Evolutionary conservation across 2,329 filamentous ascomycete genomes (phyloP).

Genomic region (Neurospora sp.): DNA sequence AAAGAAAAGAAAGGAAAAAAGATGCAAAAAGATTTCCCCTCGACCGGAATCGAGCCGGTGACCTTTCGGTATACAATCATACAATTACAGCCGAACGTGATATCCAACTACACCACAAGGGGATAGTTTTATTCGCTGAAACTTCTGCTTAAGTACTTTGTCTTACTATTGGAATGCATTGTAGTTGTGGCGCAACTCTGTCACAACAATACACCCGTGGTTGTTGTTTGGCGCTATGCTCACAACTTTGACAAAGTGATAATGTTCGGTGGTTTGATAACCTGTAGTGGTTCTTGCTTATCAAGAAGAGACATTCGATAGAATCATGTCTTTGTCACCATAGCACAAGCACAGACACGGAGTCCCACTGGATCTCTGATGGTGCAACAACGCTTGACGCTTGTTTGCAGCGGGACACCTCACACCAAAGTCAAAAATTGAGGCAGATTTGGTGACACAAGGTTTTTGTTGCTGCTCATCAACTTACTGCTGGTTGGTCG

Average conservation of each 20-base stretch:
- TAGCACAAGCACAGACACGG: not conserved
- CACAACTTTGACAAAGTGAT: not conserved
- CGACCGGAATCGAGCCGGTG: not conserved
- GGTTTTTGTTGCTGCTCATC: not conserved
- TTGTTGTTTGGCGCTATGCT: not conserved
- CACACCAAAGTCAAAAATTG: not conserved
- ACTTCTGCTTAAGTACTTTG: not conserved
- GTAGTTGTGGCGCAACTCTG: not conserved
- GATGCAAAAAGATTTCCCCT: not conserved
- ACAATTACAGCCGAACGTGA: not conserved
- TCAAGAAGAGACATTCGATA: not conserved
- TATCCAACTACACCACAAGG: not conserved
- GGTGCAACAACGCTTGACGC: not conserved
- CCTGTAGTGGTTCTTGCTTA: not conserved
- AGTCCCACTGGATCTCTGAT: not conserved
- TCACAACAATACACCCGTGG: not conserved
- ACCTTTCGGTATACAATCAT: not conserved
- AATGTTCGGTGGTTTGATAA: not conserved
- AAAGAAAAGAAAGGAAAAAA: not conserved
- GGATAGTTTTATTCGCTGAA: not conserved
- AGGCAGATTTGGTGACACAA: not conserved
- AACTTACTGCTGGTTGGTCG: not conserved
- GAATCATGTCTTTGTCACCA: not conserved
- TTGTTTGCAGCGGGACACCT: not conserved
- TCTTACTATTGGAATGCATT: not conserved